Evolutionary conservation across 2,329 filamentous ascomycete genomes (phyloP).

Genomic region (Cercospora brassicicola): DNA sequence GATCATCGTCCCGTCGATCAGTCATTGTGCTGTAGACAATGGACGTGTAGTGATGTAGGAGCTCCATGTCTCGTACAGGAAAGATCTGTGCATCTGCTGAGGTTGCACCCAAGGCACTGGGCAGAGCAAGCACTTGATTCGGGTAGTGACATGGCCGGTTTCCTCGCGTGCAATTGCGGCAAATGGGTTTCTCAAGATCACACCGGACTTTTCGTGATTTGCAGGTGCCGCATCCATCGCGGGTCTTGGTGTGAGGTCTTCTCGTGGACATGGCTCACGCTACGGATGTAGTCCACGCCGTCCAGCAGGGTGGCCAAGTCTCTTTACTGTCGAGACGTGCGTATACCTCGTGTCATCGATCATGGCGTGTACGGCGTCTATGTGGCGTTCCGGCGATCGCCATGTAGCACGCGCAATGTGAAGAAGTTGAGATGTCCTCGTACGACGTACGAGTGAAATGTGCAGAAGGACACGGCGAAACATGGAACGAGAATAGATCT

Average conservation of each 20-base stretch:
- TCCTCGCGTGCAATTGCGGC: slow-evolving; percentile 28
- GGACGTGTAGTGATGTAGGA: slow-evolving; percentile 30
- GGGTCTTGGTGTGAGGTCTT: slow-evolving; percentile 29
- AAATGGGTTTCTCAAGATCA: slow-evolving; percentile 28
- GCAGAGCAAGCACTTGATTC: slow-evolving; percentile 18
- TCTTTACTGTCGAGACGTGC: not conserved
- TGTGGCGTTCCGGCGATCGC: not conserved
- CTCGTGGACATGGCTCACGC: slow-evolving; percentile 6
- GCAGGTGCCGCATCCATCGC: slow-evolving; percentile 28
- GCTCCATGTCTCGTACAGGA: slow-evolving; percentile 28
- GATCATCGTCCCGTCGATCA: slow-evolving; percentile 10
- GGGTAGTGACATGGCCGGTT: slow-evolving; percentile 25
- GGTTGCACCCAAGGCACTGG: slow-evolving; percentile 9
- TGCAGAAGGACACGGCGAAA: not conserved
- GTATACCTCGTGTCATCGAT: not conserved
- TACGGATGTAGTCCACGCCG: not conserved
- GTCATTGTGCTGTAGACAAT: slow-evolving; percentile 22
- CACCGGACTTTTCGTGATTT: slow-evolving; percentile 28
- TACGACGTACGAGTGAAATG: not conserved
- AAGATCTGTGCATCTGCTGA: slow-evolving; percentile 19
- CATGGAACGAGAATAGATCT: not conserved
- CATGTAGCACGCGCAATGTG: not conserved
- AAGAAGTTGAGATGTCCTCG: not conserved
- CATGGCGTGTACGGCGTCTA: not conserved
- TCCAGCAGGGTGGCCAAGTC: not conserved